phyloP scores from a whole-genome alignment of 2,329 filamentous ascomycete genomes.

The Exophiala xenobiotica region DNA sequence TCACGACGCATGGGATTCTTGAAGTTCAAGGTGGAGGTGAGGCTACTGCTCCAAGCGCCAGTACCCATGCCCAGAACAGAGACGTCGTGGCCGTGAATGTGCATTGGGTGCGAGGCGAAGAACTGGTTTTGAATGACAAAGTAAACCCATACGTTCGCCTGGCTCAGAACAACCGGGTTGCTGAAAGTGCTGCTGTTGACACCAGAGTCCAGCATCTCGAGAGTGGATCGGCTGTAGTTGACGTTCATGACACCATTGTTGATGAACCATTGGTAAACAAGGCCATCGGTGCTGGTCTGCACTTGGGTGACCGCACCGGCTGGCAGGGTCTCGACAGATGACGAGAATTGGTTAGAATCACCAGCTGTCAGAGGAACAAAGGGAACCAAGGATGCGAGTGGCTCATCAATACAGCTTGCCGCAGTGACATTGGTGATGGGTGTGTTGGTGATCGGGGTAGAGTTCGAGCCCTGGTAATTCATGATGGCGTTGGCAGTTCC shows the following conservation, averaged over 20 bases:
- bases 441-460: slow-evolving; percentile 18
- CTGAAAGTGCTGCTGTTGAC: slow-evolving; percentile 15
- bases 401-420: slow-evolving; percentile 32
- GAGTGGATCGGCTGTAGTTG: slow-evolving; percentile 35
- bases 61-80: slow-evolving; percentile 56
- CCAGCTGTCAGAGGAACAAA: slow-evolving; percentile 29
- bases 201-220: slow-evolving; percentile 24
- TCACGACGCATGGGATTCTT: slow-evolving; percentile 65
- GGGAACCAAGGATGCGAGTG: slow-evolving; percentile 31
- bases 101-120: slow-evolving; percentile 58
- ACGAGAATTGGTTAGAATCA: slow-evolving; percentile 30
- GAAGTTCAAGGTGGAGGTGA: slow-evolving; percentile 61
- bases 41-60: slow-evolving; percentile 41
- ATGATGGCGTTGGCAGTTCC: slow-evolving; percentile 30
- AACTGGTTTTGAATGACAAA: slow-evolving; percentile 32
- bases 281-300: slow-evolving; percentile 27
- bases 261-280: slow-evolving; percentile 37
- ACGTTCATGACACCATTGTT: slow-evolving; percentile 37
- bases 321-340: slow-evolving; percentile 27
- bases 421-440: slow-evolving; percentile 24
- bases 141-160: slow-evolving; percentile 28
- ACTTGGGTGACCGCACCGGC: slow-evolving; percentile 26
- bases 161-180: slow-evolving; percentile 24
- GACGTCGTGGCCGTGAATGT: slow-evolving; percentile 72
- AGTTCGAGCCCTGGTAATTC: slow-evolving; percentile 30